Percentiles rank a stretch among this genome's conserved stretches.
Evolutionary conservation across 2,329 filamentous ascomycete species (phyloP).

Genomic region (Capronia americana): DNA sequence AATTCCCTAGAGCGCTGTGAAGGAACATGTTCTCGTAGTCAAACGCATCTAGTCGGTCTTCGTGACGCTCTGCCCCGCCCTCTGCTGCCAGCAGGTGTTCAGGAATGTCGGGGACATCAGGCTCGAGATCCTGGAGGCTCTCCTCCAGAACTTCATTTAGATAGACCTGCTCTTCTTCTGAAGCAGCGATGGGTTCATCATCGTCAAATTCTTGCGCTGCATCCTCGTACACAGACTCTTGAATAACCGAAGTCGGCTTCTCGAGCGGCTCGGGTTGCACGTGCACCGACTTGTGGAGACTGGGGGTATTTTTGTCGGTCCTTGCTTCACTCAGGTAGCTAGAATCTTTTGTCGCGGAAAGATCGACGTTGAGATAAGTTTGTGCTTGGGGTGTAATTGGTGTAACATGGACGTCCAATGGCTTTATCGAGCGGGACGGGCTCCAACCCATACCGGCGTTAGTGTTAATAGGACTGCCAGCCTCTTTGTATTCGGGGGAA

Average conservation of each 20-base stretch:
- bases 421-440: slow-evolving; percentile 22
- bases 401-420: slow-evolving; percentile 27
- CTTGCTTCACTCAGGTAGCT: slow-evolving; percentile 33
- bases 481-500: slow-evolving; percentile 46
- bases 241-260: slow-evolving; percentile 31
- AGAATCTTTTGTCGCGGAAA: slow-evolving; percentile 34
- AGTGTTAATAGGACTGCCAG: slow-evolving; percentile 46
- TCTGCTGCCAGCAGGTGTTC: slow-evolving; percentile 32
- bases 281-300: slow-evolving; percentile 30
- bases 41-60: slow-evolving; percentile 92
- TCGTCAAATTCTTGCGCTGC: slow-evolving; percentile 50
- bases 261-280: slow-evolving; percentile 37
- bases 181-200: slow-evolving; percentile 42
- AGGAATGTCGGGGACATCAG: slow-evolving; percentile 45
- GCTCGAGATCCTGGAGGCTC: slow-evolving; percentile 46
- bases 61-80: slow-evolving; percentile 74
- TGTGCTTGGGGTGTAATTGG: slow-evolving; percentile 37
- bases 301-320: slow-evolving; percentile 39
- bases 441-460: slow-evolving; percentile 46
- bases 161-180: slow-evolving; percentile 57
- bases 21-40: slow-evolving; percentile 97
- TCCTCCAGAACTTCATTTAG: slow-evolving; percentile 54
- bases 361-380: slow-evolving; percentile 29
- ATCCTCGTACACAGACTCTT: slow-evolving; percentile 51
- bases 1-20: slow-evolving; percentile 83